Base-by-base conservation (phyloP, 1,284 basidiomycete genomes). In the Cryptococcus sp. region DNA sequence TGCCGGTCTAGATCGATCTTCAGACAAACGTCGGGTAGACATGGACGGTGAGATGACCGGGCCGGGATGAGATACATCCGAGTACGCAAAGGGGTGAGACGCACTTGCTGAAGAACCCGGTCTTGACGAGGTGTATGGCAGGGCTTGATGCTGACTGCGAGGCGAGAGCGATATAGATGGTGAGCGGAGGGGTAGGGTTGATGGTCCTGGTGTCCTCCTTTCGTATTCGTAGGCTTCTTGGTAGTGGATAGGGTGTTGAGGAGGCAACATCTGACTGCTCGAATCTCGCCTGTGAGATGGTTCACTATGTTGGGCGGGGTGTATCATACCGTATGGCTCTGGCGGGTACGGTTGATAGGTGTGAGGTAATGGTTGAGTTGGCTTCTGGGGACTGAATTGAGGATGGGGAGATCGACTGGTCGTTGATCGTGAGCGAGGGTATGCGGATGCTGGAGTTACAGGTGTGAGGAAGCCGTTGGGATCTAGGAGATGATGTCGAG, bases 151-250 rank as follows among this genome's bases (percentile, higher is more conserved):
- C 27, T 65, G 62, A 17, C 61, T 63, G 16, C 68, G 66, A 10
- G 74, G 75, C 2, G 76, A 77, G 15, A 74, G 63, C 3, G 73
- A 74, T 7, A 71, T 62, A 10, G 69, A 72, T 5, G 72, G 73
- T 2, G 75, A 77, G 17, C 71, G 63, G 5, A 69, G 52, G 1
- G 66, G 67, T 17, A 71, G 39, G 23, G 50, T 38, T 22, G 52
- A 47, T 1, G 45, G 25, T 4, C 42, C 35, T 13, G 67, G 65
- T 3, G 67, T 67, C n/a, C 41, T 61, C 13, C 63, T 52, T 30
- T 59, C 47, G 46, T 58, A 43, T 43, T 58, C 53, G 50, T 63
- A 63, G 19, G 62, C 50, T 3, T 63, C 62, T n/a, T 60, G 52
- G 5, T 63, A 25, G 62, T 63, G 41, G 23, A 59, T 54, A 41